A percentile compares a stretch with the other conserved stretches of the same genome.
Conservation (phyloP, 768 basidiomycete genomes). For the Russula virescens region DNA sequence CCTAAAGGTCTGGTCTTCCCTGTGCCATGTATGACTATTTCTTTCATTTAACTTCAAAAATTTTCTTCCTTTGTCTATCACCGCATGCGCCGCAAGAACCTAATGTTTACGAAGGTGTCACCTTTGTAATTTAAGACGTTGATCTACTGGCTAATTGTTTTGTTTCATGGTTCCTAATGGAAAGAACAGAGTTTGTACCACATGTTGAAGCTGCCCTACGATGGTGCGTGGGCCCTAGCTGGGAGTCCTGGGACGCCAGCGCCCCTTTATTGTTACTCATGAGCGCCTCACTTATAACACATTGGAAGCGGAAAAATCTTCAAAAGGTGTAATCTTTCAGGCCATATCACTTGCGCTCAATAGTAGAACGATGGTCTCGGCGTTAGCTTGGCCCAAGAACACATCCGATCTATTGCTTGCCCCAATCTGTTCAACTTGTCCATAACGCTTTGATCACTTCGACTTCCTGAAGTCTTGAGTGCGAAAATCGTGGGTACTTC, state of each 20-base stretch:
- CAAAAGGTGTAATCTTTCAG: neutral
- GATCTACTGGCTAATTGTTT: neutral
- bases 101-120: neutral
- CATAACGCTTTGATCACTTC: neutral
- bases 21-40: neutral
- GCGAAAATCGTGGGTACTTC: neutral
- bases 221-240: neutral
- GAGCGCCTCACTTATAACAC: neutral
- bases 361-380: conserved; percentile 8
- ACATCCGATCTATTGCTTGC: neutral
- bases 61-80: neutral
- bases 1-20: neutral
- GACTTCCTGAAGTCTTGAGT: neutral
- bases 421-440: neutral
- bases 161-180: neutral
- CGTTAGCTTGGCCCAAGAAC: conserved; percentile 1
- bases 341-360: neutral
- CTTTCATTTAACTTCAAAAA: too few relatives aligned
- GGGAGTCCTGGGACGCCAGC: neutral
- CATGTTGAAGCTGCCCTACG: neutral
- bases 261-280: neutral
- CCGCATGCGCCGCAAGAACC: neutral
- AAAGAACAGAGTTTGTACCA: neutral
- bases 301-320: neutral
- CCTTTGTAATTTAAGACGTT: neutral